These are phyloP conservation scores for Trifolium repens DNA, from an alignment of 306 rosid species.

Conservation along the genomic window DNA sequence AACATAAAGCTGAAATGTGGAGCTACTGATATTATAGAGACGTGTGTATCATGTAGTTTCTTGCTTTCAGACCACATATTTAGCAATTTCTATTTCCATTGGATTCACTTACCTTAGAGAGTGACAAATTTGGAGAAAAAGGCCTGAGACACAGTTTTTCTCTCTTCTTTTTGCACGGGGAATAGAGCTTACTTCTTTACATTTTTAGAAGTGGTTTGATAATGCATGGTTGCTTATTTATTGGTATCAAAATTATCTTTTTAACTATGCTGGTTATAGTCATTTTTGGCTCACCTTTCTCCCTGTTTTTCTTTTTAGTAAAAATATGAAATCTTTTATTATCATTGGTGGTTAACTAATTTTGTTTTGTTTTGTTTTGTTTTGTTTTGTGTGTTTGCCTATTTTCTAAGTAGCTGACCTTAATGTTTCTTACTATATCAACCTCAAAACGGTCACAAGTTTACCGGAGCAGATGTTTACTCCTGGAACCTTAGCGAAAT, in stretches of 20 bases:
- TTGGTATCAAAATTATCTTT: background rate
- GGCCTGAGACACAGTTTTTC: background rate
- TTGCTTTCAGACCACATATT: slow-evolving; percentile 6
- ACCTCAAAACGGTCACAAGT: background rate
- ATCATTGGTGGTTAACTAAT: background rate
- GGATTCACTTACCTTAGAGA: background rate
- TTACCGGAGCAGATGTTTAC: background rate
- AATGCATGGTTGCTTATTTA: background rate
- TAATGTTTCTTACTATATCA: no score
- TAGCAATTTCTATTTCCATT: background rate
- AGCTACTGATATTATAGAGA: background rate
- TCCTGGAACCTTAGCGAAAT: background rate
- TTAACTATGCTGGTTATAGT: background rate
- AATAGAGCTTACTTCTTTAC: background rate
- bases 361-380: background rate
- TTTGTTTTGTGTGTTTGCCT: no score
- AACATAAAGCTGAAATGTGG: background rate
- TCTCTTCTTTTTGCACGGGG: no score
- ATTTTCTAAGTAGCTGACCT: background rate
- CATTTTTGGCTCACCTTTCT: background rate
- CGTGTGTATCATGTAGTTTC: background rate
- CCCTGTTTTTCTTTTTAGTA: background rate
- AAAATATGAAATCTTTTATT: background rate
- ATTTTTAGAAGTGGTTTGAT: background rate
- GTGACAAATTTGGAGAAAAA: background rate